These are phyloP conservation scores for Lanzia echinophila DNA, from an alignment of 2,329 filamentous ascomycete species.

Conservation along the genomic window DNA sequence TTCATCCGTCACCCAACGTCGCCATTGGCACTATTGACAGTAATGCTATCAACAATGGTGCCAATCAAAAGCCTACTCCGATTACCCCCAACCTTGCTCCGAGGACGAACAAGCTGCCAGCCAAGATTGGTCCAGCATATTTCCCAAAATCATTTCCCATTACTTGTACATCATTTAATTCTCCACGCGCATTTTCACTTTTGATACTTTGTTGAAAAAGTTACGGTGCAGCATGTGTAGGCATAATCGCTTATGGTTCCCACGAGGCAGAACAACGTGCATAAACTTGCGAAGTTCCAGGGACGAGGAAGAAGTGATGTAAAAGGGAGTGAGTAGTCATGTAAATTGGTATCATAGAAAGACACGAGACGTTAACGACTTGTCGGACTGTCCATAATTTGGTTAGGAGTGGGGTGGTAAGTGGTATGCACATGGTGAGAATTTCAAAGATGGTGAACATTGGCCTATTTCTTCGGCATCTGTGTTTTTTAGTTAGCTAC, in stretches of 20 bases:
- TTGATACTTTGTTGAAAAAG: background rate
- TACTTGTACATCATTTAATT: background rate
- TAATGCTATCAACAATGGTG: background rate
- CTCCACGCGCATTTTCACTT: background rate
- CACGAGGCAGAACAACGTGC: background rate
- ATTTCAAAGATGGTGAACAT: conserved; percentile 4
- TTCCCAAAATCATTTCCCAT: background rate
- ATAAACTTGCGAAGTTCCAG: background rate
- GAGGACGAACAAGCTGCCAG: background rate
- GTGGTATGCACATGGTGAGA: background rate
- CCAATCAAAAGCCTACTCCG: background rate
- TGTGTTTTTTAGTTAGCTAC: background rate
- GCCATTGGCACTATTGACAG: background rate
- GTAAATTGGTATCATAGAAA: background rate
- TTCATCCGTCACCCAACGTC: background rate
- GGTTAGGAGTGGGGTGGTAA: background rate
- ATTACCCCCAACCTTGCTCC: background rate
- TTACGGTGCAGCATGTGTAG: background rate
- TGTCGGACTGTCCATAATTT: background rate
- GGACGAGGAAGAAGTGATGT: background rate
- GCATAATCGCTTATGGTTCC: background rate
- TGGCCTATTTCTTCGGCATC: background rate
- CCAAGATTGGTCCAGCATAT: background rate
- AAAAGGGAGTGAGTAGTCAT: background rate
- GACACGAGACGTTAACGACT: background rate